phyloP scores from a whole-genome alignment of 108 stramenopile genomes.

The Conticribra guillardii region DNA sequence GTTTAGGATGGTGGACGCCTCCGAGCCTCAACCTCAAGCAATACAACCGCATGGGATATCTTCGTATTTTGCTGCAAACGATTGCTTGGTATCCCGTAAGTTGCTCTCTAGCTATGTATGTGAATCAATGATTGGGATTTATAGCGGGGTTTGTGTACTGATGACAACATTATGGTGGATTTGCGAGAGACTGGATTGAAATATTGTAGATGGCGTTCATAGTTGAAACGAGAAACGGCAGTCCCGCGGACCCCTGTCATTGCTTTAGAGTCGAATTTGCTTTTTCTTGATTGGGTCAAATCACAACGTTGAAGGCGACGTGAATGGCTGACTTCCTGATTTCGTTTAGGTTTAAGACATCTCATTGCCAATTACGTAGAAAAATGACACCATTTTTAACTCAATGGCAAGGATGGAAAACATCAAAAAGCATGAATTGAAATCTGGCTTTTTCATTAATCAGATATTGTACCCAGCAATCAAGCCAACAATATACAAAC shows the following conservation, averaged over 20 bases:
- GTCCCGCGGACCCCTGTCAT: not conserved
- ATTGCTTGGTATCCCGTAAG: slow-evolving; percentile 45
- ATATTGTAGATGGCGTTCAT: not conserved
- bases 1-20: slow-evolving; percentile 53
- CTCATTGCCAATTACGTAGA: too few species aligned
- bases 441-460: too few species aligned
- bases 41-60: slow-evolving; percentile 22
- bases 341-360: too few species aligned
- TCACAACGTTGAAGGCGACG: too few species aligned
- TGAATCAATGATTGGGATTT: not conserved
- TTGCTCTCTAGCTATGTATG: not conserved
- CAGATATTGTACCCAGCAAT: too few species aligned
- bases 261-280: not conserved
- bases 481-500: too few species aligned
- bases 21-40: slow-evolving; percentile 35
- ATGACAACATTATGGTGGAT: not conserved
- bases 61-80: slow-evolving; percentile 33
- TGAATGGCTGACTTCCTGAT: too few species aligned
- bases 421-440: too few species aligned
- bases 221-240: not conserved
- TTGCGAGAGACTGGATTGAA: not conserved
- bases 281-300: not conserved
- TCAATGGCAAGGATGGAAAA: too few species aligned
- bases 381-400: too few species aligned
- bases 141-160: not conserved